Evolutionary conservation across 2,329 filamentous ascomycete genomes (phyloP).

Genomic region (Mycosphaerella arachidis): DNA sequence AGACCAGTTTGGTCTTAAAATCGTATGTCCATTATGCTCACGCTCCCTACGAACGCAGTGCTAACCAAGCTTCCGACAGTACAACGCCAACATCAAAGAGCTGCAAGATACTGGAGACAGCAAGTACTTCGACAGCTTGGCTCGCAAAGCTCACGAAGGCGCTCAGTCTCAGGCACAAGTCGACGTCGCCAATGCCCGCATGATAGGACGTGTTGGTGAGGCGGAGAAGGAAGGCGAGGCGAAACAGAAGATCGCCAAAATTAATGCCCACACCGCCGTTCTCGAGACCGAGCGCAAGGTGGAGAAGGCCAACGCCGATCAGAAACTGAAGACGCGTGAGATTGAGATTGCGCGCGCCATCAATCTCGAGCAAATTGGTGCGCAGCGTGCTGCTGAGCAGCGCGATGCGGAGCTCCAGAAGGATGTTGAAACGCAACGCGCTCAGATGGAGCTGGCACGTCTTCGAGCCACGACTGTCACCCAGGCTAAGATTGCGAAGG

Average conservation of each 20-base stretch:
- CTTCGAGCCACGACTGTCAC: conserved; percentile 73
- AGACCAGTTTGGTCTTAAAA: conserved; percentile 67
- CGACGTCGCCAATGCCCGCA: conserved; percentile 54
- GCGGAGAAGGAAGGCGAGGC: conserved; percentile 73
- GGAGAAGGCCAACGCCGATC: conserved; percentile 72
- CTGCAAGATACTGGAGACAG: conserved; percentile 75
- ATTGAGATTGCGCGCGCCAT: conserved; percentile 69
- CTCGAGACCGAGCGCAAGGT: conserved; percentile 79
- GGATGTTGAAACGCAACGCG: conserved; percentile 71
- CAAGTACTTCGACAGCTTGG: conserved; percentile 79
- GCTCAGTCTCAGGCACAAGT: conserved; percentile 73
- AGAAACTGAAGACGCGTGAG: conserved; percentile 67
- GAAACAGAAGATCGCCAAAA: conserved; percentile 82
- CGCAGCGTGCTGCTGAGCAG: conserved; percentile 66
- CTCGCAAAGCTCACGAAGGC: conserved; percentile 78
- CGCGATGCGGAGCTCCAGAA: conserved; percentile 76
- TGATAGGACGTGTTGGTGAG: conserved; percentile 69
- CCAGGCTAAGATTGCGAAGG: conserved; percentile 63
- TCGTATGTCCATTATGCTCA: conserved; percentile 19
- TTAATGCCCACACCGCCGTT: conserved; percentile 78
- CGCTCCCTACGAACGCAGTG: neutral
- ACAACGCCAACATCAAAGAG: conserved; percentile 78
- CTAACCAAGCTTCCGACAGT: conserved; percentile 26
- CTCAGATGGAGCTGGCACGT: conserved; percentile 73
- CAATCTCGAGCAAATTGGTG: conserved; percentile 69